These are phyloP conservation scores for Scutellaria minor DNA, from an alignment of 257 asterid species.

Conservation along the genomic window DNA sequence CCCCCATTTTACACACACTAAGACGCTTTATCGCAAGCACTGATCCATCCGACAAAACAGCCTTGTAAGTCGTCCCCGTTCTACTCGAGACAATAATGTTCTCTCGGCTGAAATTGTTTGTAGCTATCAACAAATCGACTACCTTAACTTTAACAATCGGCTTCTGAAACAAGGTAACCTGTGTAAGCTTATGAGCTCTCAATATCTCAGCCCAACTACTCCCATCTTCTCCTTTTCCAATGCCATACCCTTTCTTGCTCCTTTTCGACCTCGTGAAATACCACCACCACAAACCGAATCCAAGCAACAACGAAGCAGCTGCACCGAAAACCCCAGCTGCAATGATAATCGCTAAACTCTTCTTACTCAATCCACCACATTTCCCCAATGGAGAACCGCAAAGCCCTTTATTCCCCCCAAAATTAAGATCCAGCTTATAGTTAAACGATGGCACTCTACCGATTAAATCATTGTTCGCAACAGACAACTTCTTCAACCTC, in stretches of 20 bases:
- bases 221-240: conserved; percentile 57
- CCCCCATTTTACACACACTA: conserved; percentile 66
- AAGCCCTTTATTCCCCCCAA: conserved; percentile 65
- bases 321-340: conserved; percentile 93
- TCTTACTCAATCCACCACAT: conserved; percentile 85
- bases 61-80: conserved; percentile 84
- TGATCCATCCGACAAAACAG: conserved; percentile 78
- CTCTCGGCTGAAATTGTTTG: conserved; percentile 62
- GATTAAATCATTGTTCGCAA: conserved; percentile 63
- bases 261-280: conserved; percentile 52
- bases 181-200: conserved; percentile 78
- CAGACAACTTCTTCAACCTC: conserved; percentile 65
- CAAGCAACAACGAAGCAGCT: conserved; percentile 76
- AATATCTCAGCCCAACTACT: conserved; percentile 68
- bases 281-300: conserved; percentile 89
- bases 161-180: conserved; percentile 78
- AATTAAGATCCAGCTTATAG: conserved; percentile 42
- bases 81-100: conserved; percentile 66
- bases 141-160: conserved; percentile 89
- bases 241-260: conserved; percentile 64
- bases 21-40: conserved; percentile 75
- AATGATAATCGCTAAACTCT: conserved; percentile 71
- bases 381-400: conserved; percentile 72
- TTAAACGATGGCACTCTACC: conserved; percentile 75
- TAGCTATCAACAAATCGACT: conserved; percentile 73